Evolutionary conservation across 1,284 basidiomycete species (phyloP), one percentile per base, ranked within the genome.

Genomic region (Mycena citricolor): DNA sequence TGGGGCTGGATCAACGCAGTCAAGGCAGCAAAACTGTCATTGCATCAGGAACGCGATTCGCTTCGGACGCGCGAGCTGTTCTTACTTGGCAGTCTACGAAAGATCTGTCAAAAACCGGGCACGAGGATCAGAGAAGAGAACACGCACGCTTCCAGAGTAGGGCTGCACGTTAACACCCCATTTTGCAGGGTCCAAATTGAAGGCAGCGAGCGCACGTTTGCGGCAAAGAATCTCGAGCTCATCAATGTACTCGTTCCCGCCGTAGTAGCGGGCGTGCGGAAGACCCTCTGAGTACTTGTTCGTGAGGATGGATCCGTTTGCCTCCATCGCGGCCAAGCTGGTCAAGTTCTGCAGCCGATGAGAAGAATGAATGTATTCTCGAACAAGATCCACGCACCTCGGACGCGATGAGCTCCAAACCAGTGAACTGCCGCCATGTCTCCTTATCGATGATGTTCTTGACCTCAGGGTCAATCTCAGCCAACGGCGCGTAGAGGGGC

Each of bases 91-190:
- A 40, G 90, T 94, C 77, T 86, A 55, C 35, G 19, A 39, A 22
- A 44, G 46, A 33, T 14, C 26, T 58, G 48, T 55, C 42, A 44
- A 40, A 38, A 5, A 20, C 16, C 14, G 33, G 17, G n/a, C 24
- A 24, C 25, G n/a, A 48, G 12, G 40, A 36, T 35, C 44, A 47
- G 11, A 50, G 34, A 17, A 39, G 40, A 4, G 52, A 54, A 44
- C 37, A 81, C 86, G 66, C 65, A 84, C 83, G 54, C 86, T 82
- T 58, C 91, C 94, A 60, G 94, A 97, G 76, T 99, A 99, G 14
- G 97, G 97, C 73, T 99, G 97, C 52, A 99, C 97, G 65, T 99
- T 99, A 69, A 99, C 94, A 60, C 97, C 95, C 97, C 97, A 99
- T 62, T 83, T 79, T 51, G 80, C 76, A 42, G 90, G 82, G 71